A percentile compares a stretch with the other conserved stretches of the same genome.
phyloP scores from a whole-genome alignment of 23 red algal species.

The Pyropia haitanensis region DNA sequence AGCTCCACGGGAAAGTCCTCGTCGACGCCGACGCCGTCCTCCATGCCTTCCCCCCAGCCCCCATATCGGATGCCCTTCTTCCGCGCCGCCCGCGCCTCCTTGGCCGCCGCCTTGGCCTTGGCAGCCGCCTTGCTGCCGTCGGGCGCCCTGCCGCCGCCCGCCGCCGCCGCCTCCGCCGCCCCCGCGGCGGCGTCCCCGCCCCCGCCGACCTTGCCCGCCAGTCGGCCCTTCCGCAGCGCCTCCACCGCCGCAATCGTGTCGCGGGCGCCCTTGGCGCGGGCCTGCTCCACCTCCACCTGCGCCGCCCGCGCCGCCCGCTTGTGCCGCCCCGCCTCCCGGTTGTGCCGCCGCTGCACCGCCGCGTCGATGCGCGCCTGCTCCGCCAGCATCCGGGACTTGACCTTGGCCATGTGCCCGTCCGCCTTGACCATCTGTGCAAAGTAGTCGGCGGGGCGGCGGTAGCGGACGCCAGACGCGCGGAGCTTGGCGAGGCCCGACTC shows the following conservation, averaged over 20 bases:
- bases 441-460: constrained; percentile 79
- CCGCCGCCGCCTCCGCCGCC: neutral
- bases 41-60: constrained; percentile 4
- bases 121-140: neutral
- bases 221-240: constrained; percentile 35
- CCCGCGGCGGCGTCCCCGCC: neutral
- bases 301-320: constrained; percentile 26
- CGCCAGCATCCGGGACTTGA: constrained; percentile 36
- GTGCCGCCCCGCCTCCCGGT: constrained; percentile 46
- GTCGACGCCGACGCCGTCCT: constrained; percentile 11
- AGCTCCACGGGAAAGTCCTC: constrained; percentile 70
- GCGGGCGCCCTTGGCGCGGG: constrained; percentile 42
- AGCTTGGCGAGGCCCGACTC: constrained; percentile 27
- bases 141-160: neutral
- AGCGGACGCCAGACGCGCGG: constrained; percentile 24
- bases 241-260: constrained; percentile 37
- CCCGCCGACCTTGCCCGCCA: constrained; percentile 9
- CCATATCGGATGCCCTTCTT: constrained; percentile 40
- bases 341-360: constrained; percentile 46
- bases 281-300: constrained; percentile 64
- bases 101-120: no score
- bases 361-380: constrained; percentile 56
- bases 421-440: constrained; percentile 97
- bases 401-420: constrained; percentile 77
- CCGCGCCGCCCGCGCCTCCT: constrained; percentile 13